A percentile compares a stretch with the other conserved stretches of the same genome.
Evolutionary conservation across 2,329 filamentous ascomycete species (phyloP).

Genomic region (Alternaria triticimaculans): DNA sequence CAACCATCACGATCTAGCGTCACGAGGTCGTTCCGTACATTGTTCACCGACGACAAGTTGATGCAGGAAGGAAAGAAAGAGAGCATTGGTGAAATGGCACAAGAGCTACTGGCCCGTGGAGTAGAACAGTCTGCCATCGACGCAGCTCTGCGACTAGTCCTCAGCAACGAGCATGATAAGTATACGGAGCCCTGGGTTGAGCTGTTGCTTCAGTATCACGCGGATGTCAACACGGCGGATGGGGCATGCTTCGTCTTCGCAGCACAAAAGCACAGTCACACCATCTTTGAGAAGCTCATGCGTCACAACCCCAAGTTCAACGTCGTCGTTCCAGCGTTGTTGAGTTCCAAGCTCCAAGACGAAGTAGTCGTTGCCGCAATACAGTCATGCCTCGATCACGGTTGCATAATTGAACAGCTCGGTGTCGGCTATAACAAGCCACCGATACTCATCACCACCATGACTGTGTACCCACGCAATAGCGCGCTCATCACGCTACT

Average conservation of each 20-base stretch:
- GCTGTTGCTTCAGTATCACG: constrained; percentile 33
- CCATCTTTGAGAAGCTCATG: constrained; percentile 36
- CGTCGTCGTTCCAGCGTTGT: constrained; percentile 64
- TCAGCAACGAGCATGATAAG: constrained; percentile 18
- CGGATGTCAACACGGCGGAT: constrained; percentile 41
- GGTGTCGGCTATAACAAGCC: constrained; percentile 19
- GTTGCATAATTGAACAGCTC: constrained; percentile 31
- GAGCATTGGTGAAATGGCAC: constrained; percentile 21
- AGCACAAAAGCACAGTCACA: constrained; percentile 27
- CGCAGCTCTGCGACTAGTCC: constrained; percentile 28
- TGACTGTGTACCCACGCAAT: constrained; percentile 36
- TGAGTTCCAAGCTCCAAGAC: constrained; percentile 60
- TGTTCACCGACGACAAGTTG: constrained; percentile 29
- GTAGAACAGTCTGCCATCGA: constrained; percentile 41
- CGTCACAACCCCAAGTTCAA: constrained; percentile 57
- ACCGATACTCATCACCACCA: constrained; percentile 32
- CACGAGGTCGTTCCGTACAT: constrained; percentile 36
- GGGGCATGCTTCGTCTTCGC: constrained; percentile 42
- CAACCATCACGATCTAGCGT: constrained; percentile 30
- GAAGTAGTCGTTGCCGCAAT: constrained; percentile 53
- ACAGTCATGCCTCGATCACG: constrained; percentile 63
- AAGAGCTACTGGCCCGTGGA: constrained; percentile 33
- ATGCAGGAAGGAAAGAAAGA: not conserved
- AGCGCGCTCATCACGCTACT: constrained; percentile 28
- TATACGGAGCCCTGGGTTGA: constrained; percentile 25